Percentiles rank a stretch among this genome's conserved stretches.
These are phyloP conservation scores for Pythium plurisporium DNA, from an alignment of 352 stramenopile genomes.

Conservation along the genomic window DNA sequence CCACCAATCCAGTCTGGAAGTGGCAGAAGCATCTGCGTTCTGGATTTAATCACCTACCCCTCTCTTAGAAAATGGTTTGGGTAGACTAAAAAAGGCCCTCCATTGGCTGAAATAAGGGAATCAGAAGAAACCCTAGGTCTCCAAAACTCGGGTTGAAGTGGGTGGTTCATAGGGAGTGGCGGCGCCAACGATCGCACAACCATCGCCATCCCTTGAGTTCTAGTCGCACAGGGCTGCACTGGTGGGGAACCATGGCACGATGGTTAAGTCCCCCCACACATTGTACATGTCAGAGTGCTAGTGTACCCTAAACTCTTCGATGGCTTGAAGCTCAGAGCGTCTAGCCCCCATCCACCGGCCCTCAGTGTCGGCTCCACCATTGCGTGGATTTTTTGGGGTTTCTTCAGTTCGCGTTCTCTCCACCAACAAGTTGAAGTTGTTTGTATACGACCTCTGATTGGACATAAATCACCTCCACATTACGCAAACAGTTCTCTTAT, in stretches of 20 bases:
- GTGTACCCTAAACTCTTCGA: too few relatives aligned
- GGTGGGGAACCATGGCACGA: too few relatives aligned
- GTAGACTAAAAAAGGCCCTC: background rate
- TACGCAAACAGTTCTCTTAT: too few relatives aligned
- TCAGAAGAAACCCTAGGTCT: conserved; percentile 6
- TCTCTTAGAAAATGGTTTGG: background rate
- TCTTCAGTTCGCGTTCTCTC: conserved; percentile 8
- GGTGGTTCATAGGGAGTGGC: conserved; percentile 19
- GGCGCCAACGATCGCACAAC: conserved; percentile 7
- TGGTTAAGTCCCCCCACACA: too few relatives aligned
- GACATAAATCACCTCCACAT: conserved; percentile 25
- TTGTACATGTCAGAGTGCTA: background rate
- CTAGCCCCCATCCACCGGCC: background rate
- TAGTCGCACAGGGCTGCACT: background rate
- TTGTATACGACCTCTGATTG: conserved; percentile 11
- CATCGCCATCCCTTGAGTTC: conserved; percentile 9
- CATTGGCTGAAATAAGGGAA: conserved; percentile 10
- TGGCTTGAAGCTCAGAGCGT: too few relatives aligned
- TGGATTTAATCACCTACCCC: background rate
- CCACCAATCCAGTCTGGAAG: too few relatives aligned
- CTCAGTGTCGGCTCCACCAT: too few relatives aligned
- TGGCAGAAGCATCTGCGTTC: too few relatives aligned
- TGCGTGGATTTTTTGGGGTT: background rate
- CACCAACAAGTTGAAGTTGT: conserved; percentile 43
- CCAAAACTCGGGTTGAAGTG: conserved; percentile 15